Conservation (phyloP, 495 filamentous ascomycete genomes). For the Letharia lupina region DNA sequence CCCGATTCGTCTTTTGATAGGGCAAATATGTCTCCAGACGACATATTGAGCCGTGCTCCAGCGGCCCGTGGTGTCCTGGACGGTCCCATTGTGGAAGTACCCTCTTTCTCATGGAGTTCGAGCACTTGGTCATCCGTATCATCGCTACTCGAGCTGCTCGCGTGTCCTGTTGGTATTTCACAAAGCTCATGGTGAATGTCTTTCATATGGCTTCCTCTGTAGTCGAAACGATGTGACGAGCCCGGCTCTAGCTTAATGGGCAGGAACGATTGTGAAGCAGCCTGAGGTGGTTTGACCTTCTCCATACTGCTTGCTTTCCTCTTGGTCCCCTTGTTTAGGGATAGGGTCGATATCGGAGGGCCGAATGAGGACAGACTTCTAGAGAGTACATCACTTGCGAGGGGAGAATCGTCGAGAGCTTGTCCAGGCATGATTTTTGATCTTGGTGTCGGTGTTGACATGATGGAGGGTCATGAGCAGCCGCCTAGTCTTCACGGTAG, state of each 20-base stretch:
- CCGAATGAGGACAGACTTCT: not conserved
- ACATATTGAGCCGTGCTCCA: not conserved
- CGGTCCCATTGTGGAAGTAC: not conserved
- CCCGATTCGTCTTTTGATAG: not conserved
- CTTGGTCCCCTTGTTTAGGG: not conserved
- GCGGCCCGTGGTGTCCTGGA: not conserved
- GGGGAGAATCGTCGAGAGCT: not conserved
- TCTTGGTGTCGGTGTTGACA: not conserved
- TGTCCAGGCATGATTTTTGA: not conserved
- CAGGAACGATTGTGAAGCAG: not conserved
- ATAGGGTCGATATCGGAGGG: not conserved
- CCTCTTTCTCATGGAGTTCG: not conserved
- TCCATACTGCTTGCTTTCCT: not conserved
- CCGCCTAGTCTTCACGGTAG: not conserved
- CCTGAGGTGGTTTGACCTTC: not conserved
- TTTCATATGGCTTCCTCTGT: not conserved
- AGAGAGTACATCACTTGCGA: not conserved
- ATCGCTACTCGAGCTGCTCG: not conserved
- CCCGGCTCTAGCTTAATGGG: not conserved
- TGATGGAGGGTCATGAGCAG: not conserved
- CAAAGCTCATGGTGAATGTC: not conserved
- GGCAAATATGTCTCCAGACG: not conserved
- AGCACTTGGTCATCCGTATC: not conserved
- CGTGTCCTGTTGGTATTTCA: not conserved
- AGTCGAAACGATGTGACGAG: not conserved